These are phyloP conservation scores for Fusarium heterosporum DNA, from an alignment of 2,329 filamentous ascomycete genomes.

Conservation along the genomic window DNA sequence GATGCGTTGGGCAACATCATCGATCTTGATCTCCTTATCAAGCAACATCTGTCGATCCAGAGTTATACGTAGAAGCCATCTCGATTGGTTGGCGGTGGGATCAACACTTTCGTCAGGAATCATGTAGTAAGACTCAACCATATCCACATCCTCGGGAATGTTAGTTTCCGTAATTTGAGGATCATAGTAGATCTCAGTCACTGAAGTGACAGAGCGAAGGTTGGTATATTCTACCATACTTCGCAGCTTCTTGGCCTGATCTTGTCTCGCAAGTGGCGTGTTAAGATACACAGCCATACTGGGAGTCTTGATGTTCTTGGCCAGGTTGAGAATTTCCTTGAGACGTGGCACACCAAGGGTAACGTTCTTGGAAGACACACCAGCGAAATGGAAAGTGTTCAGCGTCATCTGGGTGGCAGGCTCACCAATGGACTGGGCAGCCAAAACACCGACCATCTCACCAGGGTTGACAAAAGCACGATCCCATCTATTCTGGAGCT, in stretches of 20 bases:
- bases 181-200: slow-evolving; percentile 98
- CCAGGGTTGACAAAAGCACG: slow-evolving; percentile 88
- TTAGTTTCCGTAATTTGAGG: slow-evolving; percentile 87
- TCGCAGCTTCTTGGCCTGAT: slow-evolving; percentile 85
- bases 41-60: slow-evolving; percentile 94
- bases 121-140: slow-evolving; percentile 97
- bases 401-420: slow-evolving; percentile 99
- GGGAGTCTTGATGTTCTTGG: slow-evolving; percentile 97
- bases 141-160: slow-evolving; percentile 88
- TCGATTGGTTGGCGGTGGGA: slow-evolving; percentile 79
- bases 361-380: slow-evolving; percentile 99
- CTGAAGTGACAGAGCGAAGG: slow-evolving; percentile 87
- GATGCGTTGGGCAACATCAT: slow-evolving; percentile 89
- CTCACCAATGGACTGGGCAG: slow-evolving; percentile 98
- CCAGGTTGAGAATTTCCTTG: slow-evolving; percentile 99
- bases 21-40: slow-evolving; percentile 91
- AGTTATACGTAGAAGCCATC: slow-evolving; percentile 94
- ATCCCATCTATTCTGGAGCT: slow-evolving; percentile 89
- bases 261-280: slow-evolving; percentile 73
- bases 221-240: slow-evolving; percentile 95
- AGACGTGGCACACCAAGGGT: slow-evolving; percentile 98
- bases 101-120: slow-evolving; percentile 81
- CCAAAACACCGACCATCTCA: slow-evolving; percentile 98
- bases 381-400: slow-evolving; percentile 99
- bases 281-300: slow-evolving; percentile 94